phyloP scores from a whole-genome alignment of 2,329 filamentous ascomycete genomes.

The Neonectria faginata region DNA sequence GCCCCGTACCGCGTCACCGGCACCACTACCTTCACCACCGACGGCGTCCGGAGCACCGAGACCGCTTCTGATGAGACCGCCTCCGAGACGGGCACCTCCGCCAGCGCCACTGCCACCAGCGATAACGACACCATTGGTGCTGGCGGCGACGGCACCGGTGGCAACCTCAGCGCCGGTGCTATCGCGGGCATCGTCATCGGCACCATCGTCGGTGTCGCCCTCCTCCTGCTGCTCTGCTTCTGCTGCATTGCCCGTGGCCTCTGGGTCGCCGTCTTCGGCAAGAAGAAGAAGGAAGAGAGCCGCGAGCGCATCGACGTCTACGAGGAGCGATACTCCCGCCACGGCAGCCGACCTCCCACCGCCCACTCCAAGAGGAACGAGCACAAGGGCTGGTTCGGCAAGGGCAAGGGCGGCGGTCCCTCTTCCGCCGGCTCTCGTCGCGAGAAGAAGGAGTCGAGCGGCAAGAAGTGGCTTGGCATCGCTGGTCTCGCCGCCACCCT shows the following conservation, averaged over 20 bases:
- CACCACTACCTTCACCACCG: slow-evolving; percentile 65
- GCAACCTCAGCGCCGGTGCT: slow-evolving; percentile 73
- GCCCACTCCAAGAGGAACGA: slow-evolving; percentile 62
- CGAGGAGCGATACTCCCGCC: slow-evolving; percentile 71
- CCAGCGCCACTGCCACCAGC: slow-evolving; percentile 64
- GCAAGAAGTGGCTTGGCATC: slow-evolving; percentile 65
- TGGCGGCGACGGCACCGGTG: slow-evolving; percentile 54
- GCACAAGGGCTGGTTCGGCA: slow-evolving; percentile 68
- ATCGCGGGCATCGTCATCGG: slow-evolving; percentile 87
- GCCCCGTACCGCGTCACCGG: slow-evolving; percentile 65
- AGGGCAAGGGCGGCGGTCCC: slow-evolving; percentile 55
- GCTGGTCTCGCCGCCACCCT: slow-evolving; percentile 64
- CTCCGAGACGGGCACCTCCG: slow-evolving; percentile 63
- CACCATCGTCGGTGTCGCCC: slow-evolving; percentile 72
- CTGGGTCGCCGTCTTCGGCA: slow-evolving; percentile 73
- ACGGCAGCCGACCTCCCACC: slow-evolving; percentile 56
- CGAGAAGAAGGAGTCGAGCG: slow-evolving; percentile 60
- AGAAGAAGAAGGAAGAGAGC: slow-evolving; percentile 62
- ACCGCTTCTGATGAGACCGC: slow-evolving; percentile 60
- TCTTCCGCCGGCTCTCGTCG: slow-evolving; percentile 55
- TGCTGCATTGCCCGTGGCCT: slow-evolving; percentile 76
- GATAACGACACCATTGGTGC: slow-evolving; percentile 56
- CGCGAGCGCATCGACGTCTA: slow-evolving; percentile 69
- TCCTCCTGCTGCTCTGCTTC: slow-evolving; percentile 78
- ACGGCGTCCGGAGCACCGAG: slow-evolving; percentile 59